Conservation (phyloP, 129 eudicot species). For the Artemisia annua region DNA sequence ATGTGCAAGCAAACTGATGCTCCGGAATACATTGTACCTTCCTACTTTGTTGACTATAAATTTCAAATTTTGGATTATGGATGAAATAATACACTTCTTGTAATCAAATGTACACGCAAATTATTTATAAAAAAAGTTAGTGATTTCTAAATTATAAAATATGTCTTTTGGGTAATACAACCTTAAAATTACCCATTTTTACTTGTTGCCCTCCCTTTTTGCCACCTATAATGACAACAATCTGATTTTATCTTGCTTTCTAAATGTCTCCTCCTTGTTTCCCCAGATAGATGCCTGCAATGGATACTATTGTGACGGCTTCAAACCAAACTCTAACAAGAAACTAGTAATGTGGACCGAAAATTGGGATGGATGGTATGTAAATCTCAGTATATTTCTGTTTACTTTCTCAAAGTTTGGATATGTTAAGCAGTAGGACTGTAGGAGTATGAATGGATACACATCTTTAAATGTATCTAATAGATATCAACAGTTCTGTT, state of each 20-base stretch:
- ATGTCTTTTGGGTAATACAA: no score
- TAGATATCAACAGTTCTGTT: background rate
- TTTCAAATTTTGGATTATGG: background rate
- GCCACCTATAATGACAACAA: background rate
- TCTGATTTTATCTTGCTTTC: background rate
- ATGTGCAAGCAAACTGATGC: slow-evolving; percentile 79
- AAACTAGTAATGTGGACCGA: no score
- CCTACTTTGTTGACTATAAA: slow-evolving; percentile 7
- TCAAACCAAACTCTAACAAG: no score
- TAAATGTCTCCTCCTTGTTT: background rate
- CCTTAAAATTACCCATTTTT: background rate
- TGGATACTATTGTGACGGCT: no score
- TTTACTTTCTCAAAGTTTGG: slow-evolving; percentile 19
- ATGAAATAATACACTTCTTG: background rate
- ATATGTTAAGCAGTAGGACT: slow-evolving; percentile 9
- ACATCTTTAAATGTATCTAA: no score
- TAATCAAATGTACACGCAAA: background rate
- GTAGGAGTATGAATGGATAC: background rate
- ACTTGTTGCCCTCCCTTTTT: background rate
- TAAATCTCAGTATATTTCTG: background rate
- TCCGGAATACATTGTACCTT: no score
- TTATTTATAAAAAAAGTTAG: background rate
- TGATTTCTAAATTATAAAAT: background rate
- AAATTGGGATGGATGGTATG: no score
- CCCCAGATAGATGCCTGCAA: slow-evolving; percentile 40